Base-by-base conservation (phyloP, 1,284 basidiomycete genomes). In the Albatrellus sp. region DNA sequence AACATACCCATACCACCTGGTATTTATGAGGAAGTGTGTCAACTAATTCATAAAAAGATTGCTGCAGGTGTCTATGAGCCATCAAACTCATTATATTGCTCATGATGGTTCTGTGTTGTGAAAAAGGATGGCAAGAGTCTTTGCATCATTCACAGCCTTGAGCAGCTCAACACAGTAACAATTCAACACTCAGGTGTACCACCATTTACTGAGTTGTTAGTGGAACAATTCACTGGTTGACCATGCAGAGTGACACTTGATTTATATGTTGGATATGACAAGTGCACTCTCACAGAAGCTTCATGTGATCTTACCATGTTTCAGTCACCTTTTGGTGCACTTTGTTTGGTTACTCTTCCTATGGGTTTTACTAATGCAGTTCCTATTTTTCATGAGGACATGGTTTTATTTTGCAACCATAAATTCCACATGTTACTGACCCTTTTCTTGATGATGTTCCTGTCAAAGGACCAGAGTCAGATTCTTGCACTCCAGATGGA, bases 31-130 rank as follows among this genome's bases (percentile, higher is more conserved):
- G 48, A 60, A 41, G 57, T 68, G 1, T 57, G 59, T 13, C 40
- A 54, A 3, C 44, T 66, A 0, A 55, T 69, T 8, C 46, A 56
- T 10, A 40, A 44, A 1, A 67, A 68, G 43, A 55, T 64, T 0
- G 52, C 50, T 0, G 48, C 60, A 0, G 61, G 64, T 0, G 55
- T 65, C 0, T 67, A 66, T 41, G 60, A 68, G 46, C 56, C 52
- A 0, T 61, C 57, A 0, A 59, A 60, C 12, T 59, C 57, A 0
- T 60, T 60, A 0, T 68, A 67, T 42, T 42, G 57, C 1, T 60
- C 58, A 0, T 1, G 46, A 3, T 50, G 50, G 52, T 56, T 56
- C 37, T 46, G 40, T 19, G 46, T 56, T 0, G 12, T 47, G 4
- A 53, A 54, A 43, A 54, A 55, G 24, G 40, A 49, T 37, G 46